phyloP scores from a whole-genome alignment of 441 rosid genomes.

The Sinapis alba region DNA sequence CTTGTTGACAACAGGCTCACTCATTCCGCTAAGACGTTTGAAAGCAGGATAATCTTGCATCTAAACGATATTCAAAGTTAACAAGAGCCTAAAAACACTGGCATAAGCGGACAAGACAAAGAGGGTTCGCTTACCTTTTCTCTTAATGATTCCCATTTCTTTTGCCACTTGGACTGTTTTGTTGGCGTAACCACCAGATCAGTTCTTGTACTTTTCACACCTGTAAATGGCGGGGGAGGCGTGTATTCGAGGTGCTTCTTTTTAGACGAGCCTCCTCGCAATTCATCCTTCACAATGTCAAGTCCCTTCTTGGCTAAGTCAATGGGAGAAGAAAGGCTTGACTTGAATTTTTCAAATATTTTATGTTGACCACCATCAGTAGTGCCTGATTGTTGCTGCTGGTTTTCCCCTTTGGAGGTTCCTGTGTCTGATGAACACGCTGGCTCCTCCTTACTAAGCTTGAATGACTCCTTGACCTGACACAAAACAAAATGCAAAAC shows the following conservation, averaged over 20 bases:
- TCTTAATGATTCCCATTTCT: slow-evolving; percentile 71
- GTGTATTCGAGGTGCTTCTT: slow-evolving; percentile 85
- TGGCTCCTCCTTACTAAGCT: slow-evolving; percentile 58
- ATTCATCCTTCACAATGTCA: slow-evolving; percentile 84
- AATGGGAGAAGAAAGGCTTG: slow-evolving; percentile 65
- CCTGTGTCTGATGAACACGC: slow-evolving; percentile 46
- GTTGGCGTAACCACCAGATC: slow-evolving; percentile 69
- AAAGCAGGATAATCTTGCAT: slow-evolving; percentile 73
- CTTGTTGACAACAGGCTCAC: slow-evolving; percentile 89
- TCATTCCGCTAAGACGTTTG: slow-evolving; percentile 64
- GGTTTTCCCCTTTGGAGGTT: slow-evolving; percentile 52
- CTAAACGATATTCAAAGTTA: slow-evolving; percentile 40
- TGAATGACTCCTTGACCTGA: slow-evolving; percentile 80
- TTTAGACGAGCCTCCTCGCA: slow-evolving; percentile 63
- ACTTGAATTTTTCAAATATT: slow-evolving; percentile 66
- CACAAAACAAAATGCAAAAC: slow-evolving; percentile 10
- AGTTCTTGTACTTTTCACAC: slow-evolving; percentile 77
- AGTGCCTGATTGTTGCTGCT: slow-evolving; percentile 45
- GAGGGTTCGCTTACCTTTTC: slow-evolving; percentile 52
- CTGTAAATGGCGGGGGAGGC: slow-evolving; percentile 61
- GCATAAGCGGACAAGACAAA: slow-evolving; percentile 8
- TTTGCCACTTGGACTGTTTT: slow-evolving; percentile 74
- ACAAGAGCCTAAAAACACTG: slow-evolving; percentile 7
- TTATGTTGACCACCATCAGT: slow-evolving; percentile 49
- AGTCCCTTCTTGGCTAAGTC: slow-evolving; percentile 86